phyloP scores from a whole-genome alignment of 768 basidiomycete genomes.

The Infundibulicybe gibba region DNA sequence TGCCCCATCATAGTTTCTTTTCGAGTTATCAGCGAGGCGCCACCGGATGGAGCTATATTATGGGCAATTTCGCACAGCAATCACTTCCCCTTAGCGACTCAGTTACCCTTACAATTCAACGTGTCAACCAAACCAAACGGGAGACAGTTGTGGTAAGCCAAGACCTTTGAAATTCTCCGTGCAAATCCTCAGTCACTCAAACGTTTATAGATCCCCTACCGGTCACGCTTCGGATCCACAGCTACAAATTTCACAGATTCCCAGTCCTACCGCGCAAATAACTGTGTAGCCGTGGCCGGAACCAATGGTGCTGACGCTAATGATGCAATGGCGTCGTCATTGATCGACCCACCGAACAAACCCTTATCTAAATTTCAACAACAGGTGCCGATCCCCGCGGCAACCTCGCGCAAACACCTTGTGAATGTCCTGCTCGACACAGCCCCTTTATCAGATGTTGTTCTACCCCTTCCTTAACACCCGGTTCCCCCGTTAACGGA shows the following conservation, averaged over 20 bases:
- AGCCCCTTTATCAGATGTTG: conserved; percentile 38
- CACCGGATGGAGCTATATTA: conserved; percentile 35
- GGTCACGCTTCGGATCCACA: conserved; percentile 45
- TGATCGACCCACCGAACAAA: conserved; percentile 7
- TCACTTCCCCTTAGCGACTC: conserved; percentile 48
- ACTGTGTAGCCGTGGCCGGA: conserved; percentile 42
- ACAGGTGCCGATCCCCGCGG: conserved; percentile 26
- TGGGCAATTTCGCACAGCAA: conserved; percentile 56
- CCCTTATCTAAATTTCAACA: conserved; percentile 36
- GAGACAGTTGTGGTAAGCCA: conserved; percentile 43
- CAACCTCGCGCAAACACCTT: conserved; percentile 30
- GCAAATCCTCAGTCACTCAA: neutral
- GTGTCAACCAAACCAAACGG: conserved; percentile 28
- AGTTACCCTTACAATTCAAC: conserved; percentile 44
- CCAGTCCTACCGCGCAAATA: conserved; percentile 45
- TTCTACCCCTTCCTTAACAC: conserved; percentile 36
- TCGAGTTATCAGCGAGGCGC: conserved; percentile 36
- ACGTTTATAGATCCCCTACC: conserved; percentile 47
- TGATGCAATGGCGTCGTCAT: conserved; percentile 7
- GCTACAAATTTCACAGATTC: conserved; percentile 45
- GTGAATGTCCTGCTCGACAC: conserved; percentile 49
- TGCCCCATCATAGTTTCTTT: conserved; percentile 34
- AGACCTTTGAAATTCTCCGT: neutral
- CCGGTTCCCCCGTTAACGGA: conserved; percentile 33
- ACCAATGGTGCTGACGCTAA: conserved; percentile 49